Evolutionary conservation across 495 filamentous ascomycete genomes (phyloP).

Genomic region (Neurospora sp.): DNA sequence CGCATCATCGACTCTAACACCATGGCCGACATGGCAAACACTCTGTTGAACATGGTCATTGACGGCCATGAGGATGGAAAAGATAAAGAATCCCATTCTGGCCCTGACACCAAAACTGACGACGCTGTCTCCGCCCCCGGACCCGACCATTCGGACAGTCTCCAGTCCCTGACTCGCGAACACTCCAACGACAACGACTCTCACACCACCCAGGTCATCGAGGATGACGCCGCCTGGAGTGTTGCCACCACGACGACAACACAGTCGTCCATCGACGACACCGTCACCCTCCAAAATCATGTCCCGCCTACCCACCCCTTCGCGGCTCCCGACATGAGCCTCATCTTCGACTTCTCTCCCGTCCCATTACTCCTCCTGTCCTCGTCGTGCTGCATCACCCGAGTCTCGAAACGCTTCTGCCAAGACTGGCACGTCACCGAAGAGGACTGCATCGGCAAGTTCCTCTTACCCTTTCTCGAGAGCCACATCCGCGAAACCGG

Average conservation of each 20-base stretch:
- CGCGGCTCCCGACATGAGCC: slow-evolving; percentile 5
- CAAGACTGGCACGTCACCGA: slow-evolving; percentile 24
- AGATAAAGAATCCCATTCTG: neutral
- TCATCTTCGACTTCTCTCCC: slow-evolving; percentile 38
- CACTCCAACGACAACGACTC: neutral
- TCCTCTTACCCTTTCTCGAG: slow-evolving; percentile 33
- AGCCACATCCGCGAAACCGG: slow-evolving; percentile 20
- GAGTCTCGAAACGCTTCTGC: slow-evolving; percentile 42
- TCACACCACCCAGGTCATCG: neutral
- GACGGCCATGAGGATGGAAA: neutral
- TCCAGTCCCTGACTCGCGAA: neutral
- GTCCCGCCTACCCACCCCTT: neutral
- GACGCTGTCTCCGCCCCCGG: neutral
- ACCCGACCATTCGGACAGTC: neutral
- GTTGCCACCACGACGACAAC: neutral
- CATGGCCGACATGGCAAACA: neutral
- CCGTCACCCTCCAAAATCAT: neutral
- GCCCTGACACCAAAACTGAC: neutral
- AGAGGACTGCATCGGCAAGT: slow-evolving; percentile 30
- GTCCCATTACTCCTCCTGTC: slow-evolving; percentile 42
- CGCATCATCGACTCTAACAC: neutral
- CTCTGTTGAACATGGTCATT: neutral
- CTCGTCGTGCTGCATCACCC: slow-evolving; percentile 32
- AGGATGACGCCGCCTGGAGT: neutral
- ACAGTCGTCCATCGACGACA: neutral